These are phyloP conservation scores for Ophiostoma novo-ulmi DNA, from an alignment of 2,329 filamentous ascomycete genomes.

Conservation along the genomic window DNA sequence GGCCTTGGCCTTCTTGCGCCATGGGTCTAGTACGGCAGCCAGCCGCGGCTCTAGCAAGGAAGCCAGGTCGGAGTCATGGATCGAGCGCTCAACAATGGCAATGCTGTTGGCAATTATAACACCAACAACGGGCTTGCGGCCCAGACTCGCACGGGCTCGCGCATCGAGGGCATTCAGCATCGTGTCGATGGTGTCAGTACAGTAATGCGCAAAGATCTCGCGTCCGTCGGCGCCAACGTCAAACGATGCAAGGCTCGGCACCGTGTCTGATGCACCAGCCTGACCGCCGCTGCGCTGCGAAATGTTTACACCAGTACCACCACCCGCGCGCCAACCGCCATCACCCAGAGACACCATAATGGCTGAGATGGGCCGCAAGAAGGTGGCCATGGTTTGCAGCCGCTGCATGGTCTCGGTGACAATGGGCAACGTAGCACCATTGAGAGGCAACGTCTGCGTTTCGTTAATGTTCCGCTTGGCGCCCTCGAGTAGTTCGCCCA, in stretches of 20 bases:
- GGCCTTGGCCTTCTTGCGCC: slow-evolving; percentile 79
- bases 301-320: slow-evolving; percentile 45
- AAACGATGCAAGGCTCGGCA: slow-evolving; percentile 69
- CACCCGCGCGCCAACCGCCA: slow-evolving; percentile 70
- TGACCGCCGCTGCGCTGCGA: slow-evolving; percentile 35
- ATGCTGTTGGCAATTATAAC: slow-evolving; percentile 90
- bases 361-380: slow-evolving; percentile 77
- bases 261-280: slow-evolving; percentile 46
- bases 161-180: slow-evolving; percentile 70
- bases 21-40: slow-evolving; percentile 62
- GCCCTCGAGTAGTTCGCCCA: slow-evolving; percentile 79
- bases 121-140: slow-evolving; percentile 71
- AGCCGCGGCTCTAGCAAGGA: slow-evolving; percentile 64
- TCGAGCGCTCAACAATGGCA: slow-evolving; percentile 76
- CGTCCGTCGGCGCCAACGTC: slow-evolving; percentile 85
- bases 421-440: slow-evolving; percentile 72
- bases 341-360: slow-evolving; percentile 91
- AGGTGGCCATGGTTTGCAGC: slow-evolving; percentile 79
- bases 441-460: slow-evolving; percentile 65
- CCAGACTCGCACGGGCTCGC: slow-evolving; percentile 53
- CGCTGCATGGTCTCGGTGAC: slow-evolving; percentile 81
- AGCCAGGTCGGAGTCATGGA: slow-evolving; percentile 72
- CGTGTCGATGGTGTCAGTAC: slow-evolving; percentile 78
- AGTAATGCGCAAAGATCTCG: slow-evolving; percentile 85
- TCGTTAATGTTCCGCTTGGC: slow-evolving; percentile 63